Base-by-base conservation (phyloP, 164 flowering plant species). In the Stephania cephalantha region DNA sequence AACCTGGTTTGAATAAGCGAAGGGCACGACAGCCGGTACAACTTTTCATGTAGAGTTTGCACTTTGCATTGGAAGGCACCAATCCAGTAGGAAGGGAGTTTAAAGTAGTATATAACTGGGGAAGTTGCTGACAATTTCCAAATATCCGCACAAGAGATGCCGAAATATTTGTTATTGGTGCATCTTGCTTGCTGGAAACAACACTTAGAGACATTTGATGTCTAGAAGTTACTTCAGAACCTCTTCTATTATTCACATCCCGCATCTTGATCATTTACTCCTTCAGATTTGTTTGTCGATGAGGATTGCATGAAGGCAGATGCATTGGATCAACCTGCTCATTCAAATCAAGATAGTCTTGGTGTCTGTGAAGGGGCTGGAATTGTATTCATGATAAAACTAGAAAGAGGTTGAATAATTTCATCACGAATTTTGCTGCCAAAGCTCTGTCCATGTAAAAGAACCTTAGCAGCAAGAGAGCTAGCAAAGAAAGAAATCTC, bases 71-170 rank as follows among this genome's bases (percentile, higher is more conserved):
- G 29, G 82, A 68, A 74, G 86, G 80, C 72, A 72, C 70, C 65
- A 68, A 44, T 44, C 74, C 87, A 29, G 68, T 31, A 13, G 81
- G 50, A 75, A 53, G 77, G 8, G 79, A 75, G 73, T 81, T 84
- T 45, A 85, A 75, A 71, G 86, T 77, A 73, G 89, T 82, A 85
- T 75, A 83, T 63, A 84, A 76, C 55, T 88, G 87, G 61, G 88
- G 87, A 74, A 88, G 84, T 73, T 85, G 88, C 77, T 84, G 86
- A 30, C 80, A 81, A 66, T 84, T 84, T 76, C 82, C 87, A 77
- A 91, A 70, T 53, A 85, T 77, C 81, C 87, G 90, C n/a, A 86
- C 90, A 67, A 86, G 72, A 63, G 92, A 86, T 13, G 83, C 87
- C 65, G 89, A 81, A 74, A 87, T 73, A 76, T 85, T 82, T 42